Conservation (phyloP, 345 rosid species). For the Geranium rotundifolium region DNA sequence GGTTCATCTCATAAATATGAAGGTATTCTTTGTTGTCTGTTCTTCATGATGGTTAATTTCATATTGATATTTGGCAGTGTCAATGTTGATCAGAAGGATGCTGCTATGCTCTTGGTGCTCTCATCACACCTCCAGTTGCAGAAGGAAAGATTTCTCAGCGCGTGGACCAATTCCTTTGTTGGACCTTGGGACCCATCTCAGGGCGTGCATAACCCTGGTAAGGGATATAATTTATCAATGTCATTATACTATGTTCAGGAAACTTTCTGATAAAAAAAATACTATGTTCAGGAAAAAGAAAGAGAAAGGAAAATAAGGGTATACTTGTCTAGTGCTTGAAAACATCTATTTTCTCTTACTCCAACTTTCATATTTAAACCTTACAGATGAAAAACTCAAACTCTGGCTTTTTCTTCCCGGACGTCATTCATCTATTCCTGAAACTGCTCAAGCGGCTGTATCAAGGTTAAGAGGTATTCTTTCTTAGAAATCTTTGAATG, state of each 20-base stretch:
- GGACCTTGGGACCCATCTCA: slow-evolving; percentile 99
- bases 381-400: slow-evolving; percentile 89
- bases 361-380: slow-evolving; percentile 1
- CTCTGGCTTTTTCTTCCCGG: slow-evolving; percentile 99
- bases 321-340: background rate
- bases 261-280: no score
- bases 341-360: background rate
- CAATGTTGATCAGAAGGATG: slow-evolving; percentile 76
- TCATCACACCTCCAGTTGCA: slow-evolving; percentile 83
- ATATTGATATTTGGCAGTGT: slow-evolving; percentile 30
- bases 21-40: background rate
- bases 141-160: slow-evolving; percentile 72
- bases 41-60: slow-evolving; percentile 10
- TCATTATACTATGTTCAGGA: background rate
- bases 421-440: slow-evolving; percentile 51
- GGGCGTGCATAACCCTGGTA: slow-evolving; percentile 96
- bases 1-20: background rate
- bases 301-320: background rate
- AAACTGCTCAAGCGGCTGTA: slow-evolving; percentile 69
- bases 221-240: slow-evolving; percentile 10
- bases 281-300: background rate
- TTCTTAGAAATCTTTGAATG: no score
- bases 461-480: slow-evolving; percentile 74
- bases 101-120: slow-evolving; percentile 68
- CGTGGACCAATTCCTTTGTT: slow-evolving; percentile 99